These are phyloP conservation scores for Seiridium unicorne DNA, from an alignment of 2,329 filamentous ascomycete species.

Conservation along the genomic window DNA sequence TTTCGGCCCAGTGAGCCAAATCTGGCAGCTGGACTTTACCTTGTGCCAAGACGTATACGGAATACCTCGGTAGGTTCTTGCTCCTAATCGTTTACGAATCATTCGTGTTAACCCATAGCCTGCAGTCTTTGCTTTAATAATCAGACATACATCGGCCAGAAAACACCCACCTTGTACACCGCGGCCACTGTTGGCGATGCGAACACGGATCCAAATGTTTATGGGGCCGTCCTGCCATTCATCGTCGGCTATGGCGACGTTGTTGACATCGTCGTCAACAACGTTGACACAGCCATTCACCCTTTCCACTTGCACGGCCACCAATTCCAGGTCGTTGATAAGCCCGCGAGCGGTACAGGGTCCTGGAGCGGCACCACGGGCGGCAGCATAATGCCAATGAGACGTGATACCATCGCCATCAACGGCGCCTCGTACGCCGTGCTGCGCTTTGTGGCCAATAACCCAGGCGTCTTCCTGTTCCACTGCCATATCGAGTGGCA, in stretches of 20 bases:
- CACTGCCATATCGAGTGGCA: constrained; percentile 65
- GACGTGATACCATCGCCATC: constrained; percentile 37
- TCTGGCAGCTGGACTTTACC: constrained; percentile 52
- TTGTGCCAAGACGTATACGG: constrained; percentile 63
- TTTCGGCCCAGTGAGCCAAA: constrained; percentile 51
- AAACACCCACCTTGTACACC: constrained; percentile 71
- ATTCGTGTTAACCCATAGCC: not conserved
- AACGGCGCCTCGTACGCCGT: constrained; percentile 44
- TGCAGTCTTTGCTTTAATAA: constrained; percentile 57
- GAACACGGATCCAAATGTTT: constrained; percentile 40
- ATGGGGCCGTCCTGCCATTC: constrained; percentile 42
- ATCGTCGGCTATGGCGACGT: constrained; percentile 35
- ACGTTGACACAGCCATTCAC: constrained; percentile 43
- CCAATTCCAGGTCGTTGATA: constrained; percentile 52
- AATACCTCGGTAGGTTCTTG: constrained; percentile 48
- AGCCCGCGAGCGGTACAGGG: constrained; percentile 33
- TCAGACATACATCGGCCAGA: constrained; percentile 64
- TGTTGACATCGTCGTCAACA: constrained; percentile 50
- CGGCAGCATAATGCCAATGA: constrained; percentile 26
- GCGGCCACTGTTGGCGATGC: constrained; percentile 55
- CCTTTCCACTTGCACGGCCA: constrained; percentile 56
- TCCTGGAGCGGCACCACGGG: constrained; percentile 31
- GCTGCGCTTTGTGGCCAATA: constrained; percentile 49
- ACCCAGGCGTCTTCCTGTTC: constrained; percentile 55
- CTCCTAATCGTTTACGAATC: constrained; percentile 7